phyloP scores from a whole-genome alignment of 495 filamentous ascomycete genomes.

The Beverwykella pulmonaria region DNA sequence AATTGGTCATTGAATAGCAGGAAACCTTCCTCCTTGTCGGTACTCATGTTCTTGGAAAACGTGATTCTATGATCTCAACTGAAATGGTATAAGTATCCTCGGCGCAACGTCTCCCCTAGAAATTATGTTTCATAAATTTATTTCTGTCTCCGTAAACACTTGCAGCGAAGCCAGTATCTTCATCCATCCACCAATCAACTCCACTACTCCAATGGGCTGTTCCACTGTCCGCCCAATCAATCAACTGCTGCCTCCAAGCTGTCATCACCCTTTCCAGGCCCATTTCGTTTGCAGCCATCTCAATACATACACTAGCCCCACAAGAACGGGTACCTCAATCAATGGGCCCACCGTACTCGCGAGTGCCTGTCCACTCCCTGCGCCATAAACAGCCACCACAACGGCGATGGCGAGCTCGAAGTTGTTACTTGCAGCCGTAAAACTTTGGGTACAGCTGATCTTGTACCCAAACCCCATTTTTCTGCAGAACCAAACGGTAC shows the following conservation, averaged over 20 bases:
- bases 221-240: neutral
- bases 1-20: too few species aligned
- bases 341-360: slow-evolving; percentile 90
- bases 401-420: slow-evolving; percentile 95
- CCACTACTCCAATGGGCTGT: too few species aligned
- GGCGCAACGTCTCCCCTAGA: neutral
- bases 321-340: slow-evolving; percentile 86
- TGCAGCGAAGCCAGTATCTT: neutral
- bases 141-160: neutral
- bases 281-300: slow-evolving; percentile 59
- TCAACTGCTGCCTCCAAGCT: neutral
- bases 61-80: neutral
- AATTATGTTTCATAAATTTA: neutral
- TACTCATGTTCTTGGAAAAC: too few species aligned
- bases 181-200: neutral
- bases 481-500: slow-evolving; percentile 42
- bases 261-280: slow-evolving; percentile 53
- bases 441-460: slow-evolving; percentile 77
- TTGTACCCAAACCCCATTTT: slow-evolving; percentile 71
- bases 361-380: slow-evolving; percentile 78
- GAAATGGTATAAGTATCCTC: neutral
- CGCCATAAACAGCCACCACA: slow-evolving; percentile 80
- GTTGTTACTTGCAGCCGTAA: slow-evolving; percentile 94
- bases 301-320: slow-evolving; percentile 79
- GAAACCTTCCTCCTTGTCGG: too few species aligned